Evolutionary conservation across 176 grass and related monocot species (phyloP).

Genomic region (Musa beccarii): DNA sequence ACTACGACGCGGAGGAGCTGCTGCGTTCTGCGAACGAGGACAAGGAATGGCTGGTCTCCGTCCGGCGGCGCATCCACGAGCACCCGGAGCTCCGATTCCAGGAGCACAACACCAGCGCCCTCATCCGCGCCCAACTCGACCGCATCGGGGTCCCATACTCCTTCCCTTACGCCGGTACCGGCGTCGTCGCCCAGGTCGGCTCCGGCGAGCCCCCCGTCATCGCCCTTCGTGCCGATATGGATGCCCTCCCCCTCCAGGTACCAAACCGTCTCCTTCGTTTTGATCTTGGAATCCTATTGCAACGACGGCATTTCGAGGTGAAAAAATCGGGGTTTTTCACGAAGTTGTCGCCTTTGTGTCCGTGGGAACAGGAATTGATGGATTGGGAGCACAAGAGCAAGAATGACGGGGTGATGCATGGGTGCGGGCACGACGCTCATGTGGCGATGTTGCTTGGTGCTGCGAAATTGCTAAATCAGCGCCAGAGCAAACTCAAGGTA

Average conservation of each 20-base stretch:
- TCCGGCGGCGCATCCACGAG: conserved; percentile 69
- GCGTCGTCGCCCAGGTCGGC: conserved; percentile 62
- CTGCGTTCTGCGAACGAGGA: conserved; percentile 43
- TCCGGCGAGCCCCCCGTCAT: conserved; percentile 58
- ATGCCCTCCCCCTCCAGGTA: conserved; percentile 78
- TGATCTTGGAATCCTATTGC: too few species aligned
- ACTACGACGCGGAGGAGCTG: conserved; percentile 42
- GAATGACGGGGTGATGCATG: conserved; percentile 81
- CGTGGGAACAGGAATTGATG: conserved; percentile 47
- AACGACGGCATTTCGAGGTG: too few species aligned
- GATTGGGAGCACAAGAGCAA: conserved; percentile 95
- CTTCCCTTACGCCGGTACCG: conserved; percentile 48
- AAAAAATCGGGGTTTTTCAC: neutral
- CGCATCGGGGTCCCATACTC: conserved; percentile 38
- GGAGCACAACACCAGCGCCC: conserved; percentile 63
- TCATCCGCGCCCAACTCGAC: conserved; percentile 71
- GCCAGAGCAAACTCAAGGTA: conserved; percentile 61
- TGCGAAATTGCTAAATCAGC: conserved; percentile 73
- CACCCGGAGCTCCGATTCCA: conserved; percentile 78
- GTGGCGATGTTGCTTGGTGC: conserved; percentile 80
- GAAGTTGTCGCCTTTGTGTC: neutral
- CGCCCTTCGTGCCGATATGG: conserved; percentile 91
- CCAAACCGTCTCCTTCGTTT: neutral
- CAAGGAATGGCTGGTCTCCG: conserved; percentile 56
- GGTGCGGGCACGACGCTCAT: conserved; percentile 87